Base-by-base conservation (phyloP, 2,329 filamentous ascomycete genomes). In the Lasiodiplodia hormozganensis region DNA sequence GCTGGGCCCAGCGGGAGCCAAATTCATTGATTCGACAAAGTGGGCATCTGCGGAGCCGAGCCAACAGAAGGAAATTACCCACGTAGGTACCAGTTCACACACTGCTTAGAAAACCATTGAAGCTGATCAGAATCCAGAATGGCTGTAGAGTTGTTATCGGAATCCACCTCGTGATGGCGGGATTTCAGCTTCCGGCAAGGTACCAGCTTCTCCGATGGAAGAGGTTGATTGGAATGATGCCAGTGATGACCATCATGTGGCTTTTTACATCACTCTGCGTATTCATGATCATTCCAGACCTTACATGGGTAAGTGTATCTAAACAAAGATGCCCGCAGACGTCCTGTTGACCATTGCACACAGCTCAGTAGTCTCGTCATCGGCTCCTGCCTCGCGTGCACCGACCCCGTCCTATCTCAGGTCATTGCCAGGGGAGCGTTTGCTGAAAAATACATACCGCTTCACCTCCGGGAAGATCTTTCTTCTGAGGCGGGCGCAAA, bases 221-320 rank as follows among this genome's bases (percentile, higher is more conserved):
- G 68, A 82, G 89, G 76, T 75, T 81, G 4, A 80, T 89, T 10
- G 85, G 84, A 53, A 78, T 90, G 6, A 72, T 89, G 7, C 87
- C 87, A 2, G 80, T 88, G 70, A 89, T 89, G 88, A 85, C 86
- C 0, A 77, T 88, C 64, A 88, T 88, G 83, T 90, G 88, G 88
- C 74, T 90, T 7, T 82, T 79, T 71, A 89, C 87, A 0, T 86
- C 85, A 0, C 79, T 82, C 2, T 89, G 87, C 70, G 82, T 90
- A 53, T 75, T 87, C 38, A 79, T 85, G 6, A 85, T 84, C 12
- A 79, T 89, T 2, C 87, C 87, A 0, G 85, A 86, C 28, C 69
- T 89, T 11, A 83, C 84, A 0, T 79, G 88, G 16, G 76, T 80
- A 72, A 6, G 69, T 65, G 31, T 3, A 34, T n/a, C 8, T 1